These are phyloP conservation scores for Pisolithus tinctorius DNA, from an alignment of 768 basidiomycete species.

Conservation along the genomic window DNA sequence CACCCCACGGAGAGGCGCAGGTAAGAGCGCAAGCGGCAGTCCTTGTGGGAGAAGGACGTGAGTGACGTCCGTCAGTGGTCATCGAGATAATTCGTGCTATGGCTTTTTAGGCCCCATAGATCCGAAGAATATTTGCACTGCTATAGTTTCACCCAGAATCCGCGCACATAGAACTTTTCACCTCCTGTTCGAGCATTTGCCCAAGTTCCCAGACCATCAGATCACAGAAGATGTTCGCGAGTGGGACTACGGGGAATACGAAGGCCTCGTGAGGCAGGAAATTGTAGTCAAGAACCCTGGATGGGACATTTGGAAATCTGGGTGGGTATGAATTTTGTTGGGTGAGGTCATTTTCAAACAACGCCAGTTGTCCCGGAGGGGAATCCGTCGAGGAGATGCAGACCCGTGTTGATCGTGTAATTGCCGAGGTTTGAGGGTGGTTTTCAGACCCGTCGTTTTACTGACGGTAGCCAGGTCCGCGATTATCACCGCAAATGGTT, in stretches of 20 bases:
- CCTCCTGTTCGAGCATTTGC: conserved; percentile 56
- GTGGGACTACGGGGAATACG: conserved; percentile 92
- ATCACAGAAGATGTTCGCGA: conserved; percentile 66
- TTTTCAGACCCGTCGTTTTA: neutral
- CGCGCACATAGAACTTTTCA: conserved; percentile 86
- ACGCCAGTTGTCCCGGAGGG: conserved; percentile 73
- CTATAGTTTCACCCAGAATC: conserved; percentile 80
- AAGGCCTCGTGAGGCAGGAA: conserved; percentile 75
- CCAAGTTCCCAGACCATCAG: conserved; percentile 42
- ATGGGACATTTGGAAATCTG: conserved; percentile 87
- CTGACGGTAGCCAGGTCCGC: conserved; percentile 43
- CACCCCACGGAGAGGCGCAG: conserved; percentile 63
- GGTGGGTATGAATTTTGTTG: conserved; percentile 35
- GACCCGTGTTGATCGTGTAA: conserved; percentile 67
- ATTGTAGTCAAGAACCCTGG: conserved; percentile 52
- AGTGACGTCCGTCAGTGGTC: conserved; percentile 24
- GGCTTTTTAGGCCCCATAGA: conserved; percentile 58
- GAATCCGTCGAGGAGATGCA: conserved; percentile 81
- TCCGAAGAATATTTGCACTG: conserved; percentile 66
- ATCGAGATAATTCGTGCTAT: neutral
- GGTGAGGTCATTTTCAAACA: conserved; percentile 1
- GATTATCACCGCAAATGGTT: conserved; percentile 66
- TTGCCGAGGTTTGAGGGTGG: conserved; percentile 48
- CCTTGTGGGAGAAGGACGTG: conserved; percentile 75
- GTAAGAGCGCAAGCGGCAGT: conserved; percentile 55